Conservation (phyloP, 345 rosid genomes). For the Aegle marmelos region DNA sequence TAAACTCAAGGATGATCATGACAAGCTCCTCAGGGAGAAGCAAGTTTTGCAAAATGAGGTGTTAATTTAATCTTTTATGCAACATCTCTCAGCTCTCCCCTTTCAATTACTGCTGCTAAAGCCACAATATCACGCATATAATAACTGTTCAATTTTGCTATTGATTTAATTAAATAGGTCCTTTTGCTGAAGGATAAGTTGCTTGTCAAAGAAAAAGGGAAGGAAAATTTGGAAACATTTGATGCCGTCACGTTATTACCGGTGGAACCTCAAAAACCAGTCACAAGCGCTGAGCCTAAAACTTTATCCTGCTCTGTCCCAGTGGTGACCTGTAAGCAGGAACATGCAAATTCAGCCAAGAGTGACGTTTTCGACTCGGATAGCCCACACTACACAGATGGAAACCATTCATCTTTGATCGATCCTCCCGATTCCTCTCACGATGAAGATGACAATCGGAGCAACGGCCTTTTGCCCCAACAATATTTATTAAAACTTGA, state of each 20-base stretch:
- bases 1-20: constrained; percentile 58
- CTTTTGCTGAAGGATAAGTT: constrained; percentile 45
- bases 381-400: constrained; percentile 33
- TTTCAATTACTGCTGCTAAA: background rate
- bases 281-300: background rate
- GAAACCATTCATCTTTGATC: constrained; percentile 19
- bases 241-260: constrained; percentile 9
- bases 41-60: constrained; percentile 57
- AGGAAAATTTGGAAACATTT: constrained; percentile 13
- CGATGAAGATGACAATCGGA: constrained; percentile 38
- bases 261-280: constrained; percentile 8
- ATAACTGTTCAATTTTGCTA: constrained; percentile 3
- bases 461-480: constrained; percentile 29
- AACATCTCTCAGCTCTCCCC: background rate
- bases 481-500: constrained; percentile 33
- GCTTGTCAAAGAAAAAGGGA: constrained; percentile 20
- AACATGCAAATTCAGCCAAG: constrained; percentile 44
- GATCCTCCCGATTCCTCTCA: constrained; percentile 46
- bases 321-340: constrained; percentile 26
- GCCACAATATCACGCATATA: background rate
- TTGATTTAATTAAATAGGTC: constrained; percentile 34
- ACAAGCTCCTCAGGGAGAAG: constrained; percentile 43
- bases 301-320: background rate
- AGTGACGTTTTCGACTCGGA: constrained; percentile 48
- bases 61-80: background rate